Percentiles rank a stretch among this genome's conserved stretches.
Evolutionary conservation across 176 grass and related monocot species (phyloP).

Genomic region (Triticum urartu): DNA sequence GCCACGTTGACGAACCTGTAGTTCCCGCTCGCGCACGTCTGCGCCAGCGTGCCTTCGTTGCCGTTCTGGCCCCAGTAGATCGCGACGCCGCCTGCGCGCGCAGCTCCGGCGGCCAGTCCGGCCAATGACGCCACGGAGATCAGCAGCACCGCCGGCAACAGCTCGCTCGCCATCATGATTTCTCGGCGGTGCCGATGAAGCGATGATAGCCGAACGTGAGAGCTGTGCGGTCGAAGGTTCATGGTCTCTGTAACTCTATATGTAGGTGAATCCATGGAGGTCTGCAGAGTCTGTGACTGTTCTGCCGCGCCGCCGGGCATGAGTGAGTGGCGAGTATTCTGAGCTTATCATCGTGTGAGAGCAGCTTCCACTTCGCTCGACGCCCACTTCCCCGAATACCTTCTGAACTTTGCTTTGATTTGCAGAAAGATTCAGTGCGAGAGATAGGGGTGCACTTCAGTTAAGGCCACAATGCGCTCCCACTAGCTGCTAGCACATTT

Average conservation of each 20-base stretch:
- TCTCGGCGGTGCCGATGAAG: neutral
- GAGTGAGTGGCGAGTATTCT: slow-evolving; percentile 6
- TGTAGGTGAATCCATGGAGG: slow-evolving; percentile 36
- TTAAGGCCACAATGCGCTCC: neutral
- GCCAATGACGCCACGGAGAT: neutral
- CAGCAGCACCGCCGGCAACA: neutral
- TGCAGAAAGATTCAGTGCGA: neutral
- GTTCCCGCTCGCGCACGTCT: slow-evolving; percentile 50
- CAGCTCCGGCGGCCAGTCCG: neutral
- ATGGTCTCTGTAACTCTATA: neutral
- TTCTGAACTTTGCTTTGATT: neutral
- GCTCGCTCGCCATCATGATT: slow-evolving; percentile 2
- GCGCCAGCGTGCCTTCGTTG: slow-evolving; percentile 54
- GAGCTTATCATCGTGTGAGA: neutral
- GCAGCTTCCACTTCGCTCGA: slow-evolving; percentile 1
- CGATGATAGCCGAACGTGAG: neutral
- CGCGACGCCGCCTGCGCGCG: slow-evolving; percentile 43
- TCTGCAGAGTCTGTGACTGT: neutral
- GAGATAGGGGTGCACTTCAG: neutral
- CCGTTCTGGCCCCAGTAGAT: slow-evolving; percentile 84
- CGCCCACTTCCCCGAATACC: neutral
- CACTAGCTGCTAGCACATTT: neutral
- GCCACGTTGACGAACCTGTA: slow-evolving; percentile 66
- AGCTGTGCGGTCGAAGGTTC: no score
- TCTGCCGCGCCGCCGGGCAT: neutral